A percentile compares a stretch with the other conserved stretches of the same genome.
Conservation (phyloP, 805 yeast species). For the Ogataea saltuana region DNA sequence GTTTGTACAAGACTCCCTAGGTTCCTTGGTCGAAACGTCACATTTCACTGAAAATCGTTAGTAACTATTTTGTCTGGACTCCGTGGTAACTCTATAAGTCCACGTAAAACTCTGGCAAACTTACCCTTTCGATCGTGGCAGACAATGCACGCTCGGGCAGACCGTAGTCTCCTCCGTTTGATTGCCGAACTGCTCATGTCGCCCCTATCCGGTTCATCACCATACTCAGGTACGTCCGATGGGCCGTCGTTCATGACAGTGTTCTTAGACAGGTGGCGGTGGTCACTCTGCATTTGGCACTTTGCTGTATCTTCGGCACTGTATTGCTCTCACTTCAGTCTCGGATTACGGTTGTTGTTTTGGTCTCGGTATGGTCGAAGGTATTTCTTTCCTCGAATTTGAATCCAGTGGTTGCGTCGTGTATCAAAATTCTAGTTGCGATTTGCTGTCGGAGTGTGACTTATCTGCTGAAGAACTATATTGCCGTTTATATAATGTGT, state of each 20-base stretch:
- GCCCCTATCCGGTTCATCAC: background rate
- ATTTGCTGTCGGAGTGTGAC: background rate
- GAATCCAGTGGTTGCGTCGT: no score
- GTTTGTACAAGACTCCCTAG: slow-evolving; percentile 60
- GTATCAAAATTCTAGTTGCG: background rate
- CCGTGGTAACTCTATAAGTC: no score
- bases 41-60: slow-evolving; percentile 55
- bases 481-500: background rate
- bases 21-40: slow-evolving; percentile 48
- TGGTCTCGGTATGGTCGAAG: background rate
- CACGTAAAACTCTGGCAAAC: slow-evolving; percentile 3
- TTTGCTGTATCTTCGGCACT: background rate
- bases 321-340: background rate
- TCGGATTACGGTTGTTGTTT: no score
- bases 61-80: no score
- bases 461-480: slow-evolving; percentile 1
- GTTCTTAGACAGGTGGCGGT: background rate
- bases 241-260: background rate
- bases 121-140: slow-evolving; percentile 68
- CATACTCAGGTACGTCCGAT: slow-evolving; percentile 1
- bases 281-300: background rate
- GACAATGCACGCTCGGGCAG: slow-evolving; percentile 69
- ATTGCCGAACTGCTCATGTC: slow-evolving; percentile 2
- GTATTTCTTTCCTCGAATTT: no score
- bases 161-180: slow-evolving; percentile 51